Evolutionary conservation across 2,329 filamentous ascomycete genomes (phyloP).

Genomic region (Chrysoporthe puriensis): DNA sequence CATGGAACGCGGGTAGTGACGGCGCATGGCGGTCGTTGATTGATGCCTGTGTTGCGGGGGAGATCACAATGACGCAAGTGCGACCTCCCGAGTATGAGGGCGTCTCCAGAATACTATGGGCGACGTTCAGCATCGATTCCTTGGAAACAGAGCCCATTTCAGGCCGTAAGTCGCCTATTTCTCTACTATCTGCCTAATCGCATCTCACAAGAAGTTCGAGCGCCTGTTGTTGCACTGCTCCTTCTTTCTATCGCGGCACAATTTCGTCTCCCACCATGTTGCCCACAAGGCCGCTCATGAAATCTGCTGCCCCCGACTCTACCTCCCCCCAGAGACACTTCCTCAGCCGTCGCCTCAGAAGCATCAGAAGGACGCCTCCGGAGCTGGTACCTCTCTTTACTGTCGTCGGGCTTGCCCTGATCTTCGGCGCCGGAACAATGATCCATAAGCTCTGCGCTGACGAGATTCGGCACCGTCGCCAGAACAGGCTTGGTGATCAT

Average conservation of each 20-base stretch:
- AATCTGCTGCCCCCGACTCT: not conserved
- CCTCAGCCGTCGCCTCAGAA: not conserved
- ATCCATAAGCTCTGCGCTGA: conserved; percentile 1
- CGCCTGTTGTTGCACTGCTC: not conserved
- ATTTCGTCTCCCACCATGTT: not conserved
- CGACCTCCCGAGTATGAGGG: not conserved
- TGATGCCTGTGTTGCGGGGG: not conserved
- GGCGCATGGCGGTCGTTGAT: too few relatives aligned
- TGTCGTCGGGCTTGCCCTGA: conserved; percentile 1
- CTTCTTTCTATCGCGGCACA: not conserved
- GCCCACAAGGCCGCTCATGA: conserved; percentile 4
- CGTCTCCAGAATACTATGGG: not conserved
- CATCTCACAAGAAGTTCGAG: not conserved
- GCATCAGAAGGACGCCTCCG: conserved; percentile 5
- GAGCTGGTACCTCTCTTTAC: conserved; percentile 13
- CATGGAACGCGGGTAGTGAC: too few relatives aligned
- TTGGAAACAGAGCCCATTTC: not conserved
- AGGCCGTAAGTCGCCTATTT: too few relatives aligned
- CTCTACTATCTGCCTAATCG: too few relatives aligned
- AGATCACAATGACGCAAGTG: conserved; percentile 7
- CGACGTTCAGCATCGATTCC: not conserved
- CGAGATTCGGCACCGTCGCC: not conserved
- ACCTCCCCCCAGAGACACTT: conserved; percentile 6
- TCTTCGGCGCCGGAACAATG: conserved; percentile 3
- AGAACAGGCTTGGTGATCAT: not conserved